phyloP scores from a whole-genome alignment of 306 rosid genomes.

The Pachyrhizus erosus region DNA sequence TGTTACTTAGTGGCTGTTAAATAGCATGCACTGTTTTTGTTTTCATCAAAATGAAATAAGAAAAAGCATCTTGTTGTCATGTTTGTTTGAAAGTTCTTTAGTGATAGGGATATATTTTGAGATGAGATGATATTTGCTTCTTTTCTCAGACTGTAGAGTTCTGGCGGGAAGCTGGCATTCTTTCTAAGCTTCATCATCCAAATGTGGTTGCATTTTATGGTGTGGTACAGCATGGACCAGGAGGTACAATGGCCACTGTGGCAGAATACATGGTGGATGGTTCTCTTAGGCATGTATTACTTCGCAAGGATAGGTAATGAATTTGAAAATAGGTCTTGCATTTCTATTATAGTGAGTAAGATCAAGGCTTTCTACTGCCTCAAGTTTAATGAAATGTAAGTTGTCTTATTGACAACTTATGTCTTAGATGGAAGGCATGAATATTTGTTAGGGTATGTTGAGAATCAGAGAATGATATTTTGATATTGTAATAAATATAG shows the following conservation, averaged over 20 bases:
- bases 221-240: slow-evolving; percentile 96
- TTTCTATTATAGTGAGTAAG: slow-evolving; percentile 36
- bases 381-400: slow-evolving; percentile 9
- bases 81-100: slow-evolving; percentile 11
- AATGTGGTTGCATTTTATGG: slow-evolving; percentile 97
- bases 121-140: slow-evolving; percentile 36
- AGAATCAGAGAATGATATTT: no score
- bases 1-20: slow-evolving; percentile 28
- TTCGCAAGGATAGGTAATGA: slow-evolving; percentile 86
- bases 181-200: slow-evolving; percentile 98
- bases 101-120: slow-evolving; percentile 12
- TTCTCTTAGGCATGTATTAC: slow-evolving; percentile 85
- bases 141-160: slow-evolving; percentile 74
- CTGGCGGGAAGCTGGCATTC: slow-evolving; percentile 98
- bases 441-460: slow-evolving; percentile 14
- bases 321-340: slow-evolving; percentile 16
- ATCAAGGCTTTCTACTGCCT: slow-evolving; percentile 8
- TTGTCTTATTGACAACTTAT: neutral
- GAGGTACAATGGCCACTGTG: slow-evolving; percentile 90
- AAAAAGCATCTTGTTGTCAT: neutral
- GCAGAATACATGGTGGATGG: slow-evolving; percentile 96
- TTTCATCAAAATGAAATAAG: slow-evolving; percentile 25
- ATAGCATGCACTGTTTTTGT: slow-evolving; percentile 10
- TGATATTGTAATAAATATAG: no score
- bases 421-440: slow-evolving; percentile 32